A percentile compares a stretch with the other conserved stretches of the same genome.
These are phyloP conservation scores for Globisporangium splendens DNA, from an alignment of 352 stramenopile genomes.

Conservation along the genomic window DNA sequence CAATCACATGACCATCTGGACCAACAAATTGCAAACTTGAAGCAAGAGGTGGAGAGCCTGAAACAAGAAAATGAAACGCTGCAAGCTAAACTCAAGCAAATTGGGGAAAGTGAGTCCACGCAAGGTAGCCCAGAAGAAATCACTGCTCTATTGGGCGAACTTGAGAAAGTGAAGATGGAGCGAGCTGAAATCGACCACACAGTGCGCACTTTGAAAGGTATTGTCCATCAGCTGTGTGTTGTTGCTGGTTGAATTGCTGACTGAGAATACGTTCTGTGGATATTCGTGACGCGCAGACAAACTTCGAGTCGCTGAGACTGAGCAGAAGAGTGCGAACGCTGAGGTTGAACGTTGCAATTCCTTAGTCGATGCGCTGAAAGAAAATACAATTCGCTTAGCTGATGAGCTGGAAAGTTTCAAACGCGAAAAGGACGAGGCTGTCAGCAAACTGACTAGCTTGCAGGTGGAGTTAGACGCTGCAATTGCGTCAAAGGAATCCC, in stretches of 20 bases:
- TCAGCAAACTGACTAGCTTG: conserved; percentile 17
- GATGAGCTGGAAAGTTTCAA: conserved; percentile 10
- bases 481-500: conserved; percentile 18
- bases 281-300: conserved; percentile 4
- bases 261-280: not conserved
- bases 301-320: conserved; percentile 9
- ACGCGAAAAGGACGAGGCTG: conserved; percentile 21
- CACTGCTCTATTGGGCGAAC: conserved; percentile 38
- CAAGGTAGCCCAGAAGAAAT: conserved; percentile 1
- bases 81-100: not conserved
- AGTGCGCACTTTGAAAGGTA: conserved; percentile 40
- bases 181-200: conserved; percentile 43
- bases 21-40: not conserved
- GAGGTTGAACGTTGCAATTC: conserved; percentile 14
- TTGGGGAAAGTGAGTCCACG: no score
- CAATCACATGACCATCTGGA: not conserved
- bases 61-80: no score
- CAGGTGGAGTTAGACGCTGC: conserved; percentile 37
- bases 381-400: conserved; percentile 10
- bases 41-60: no score
- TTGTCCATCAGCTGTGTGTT: not conserved
- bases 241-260: not conserved
- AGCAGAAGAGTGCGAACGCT: conserved; percentile 3
- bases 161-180: conserved; percentile 60
- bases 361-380: conserved; percentile 15